Percentiles rank a stretch among this genome's conserved stretches.
Evolutionary conservation across 1,139 yeast genomes (phyloP).

Genomic region (Yamadazyma oceani): DNA sequence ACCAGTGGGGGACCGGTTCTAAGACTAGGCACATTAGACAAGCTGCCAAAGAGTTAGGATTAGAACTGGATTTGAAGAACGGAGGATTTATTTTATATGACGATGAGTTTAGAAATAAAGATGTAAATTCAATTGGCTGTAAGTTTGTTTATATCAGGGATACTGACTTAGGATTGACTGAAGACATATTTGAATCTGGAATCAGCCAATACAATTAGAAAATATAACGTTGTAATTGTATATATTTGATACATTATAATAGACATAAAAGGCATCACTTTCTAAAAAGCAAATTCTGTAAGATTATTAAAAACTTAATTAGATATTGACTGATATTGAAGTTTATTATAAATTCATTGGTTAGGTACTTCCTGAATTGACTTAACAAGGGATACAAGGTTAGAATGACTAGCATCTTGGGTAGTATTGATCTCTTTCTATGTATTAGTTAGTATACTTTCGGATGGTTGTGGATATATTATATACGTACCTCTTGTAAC

Average conservation of each 20-base stretch:
- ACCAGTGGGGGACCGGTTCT: constrained; percentile 70
- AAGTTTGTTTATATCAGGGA: constrained; percentile 53
- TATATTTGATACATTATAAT: too few species aligned
- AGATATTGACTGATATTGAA: constrained; percentile 23
- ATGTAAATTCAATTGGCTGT: constrained; percentile 63
- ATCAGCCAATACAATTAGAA: constrained; percentile 18
- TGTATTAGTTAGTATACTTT: constrained; percentile 28
- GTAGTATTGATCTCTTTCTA: constrained; percentile 51
- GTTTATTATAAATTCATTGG: constrained; percentile 20
- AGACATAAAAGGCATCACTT: too few species aligned
- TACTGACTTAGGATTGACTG: constrained; percentile 50
- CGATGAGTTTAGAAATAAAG: constrained; percentile 66
- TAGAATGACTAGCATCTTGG: constrained; percentile 45
- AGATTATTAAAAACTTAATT: constrained; percentile 7
- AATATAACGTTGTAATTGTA: too few species aligned
- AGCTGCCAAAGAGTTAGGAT: constrained; percentile 41
- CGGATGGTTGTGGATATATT: too few species aligned
- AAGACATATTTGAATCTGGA: constrained; percentile 45
- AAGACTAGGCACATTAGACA: constrained; percentile 58
- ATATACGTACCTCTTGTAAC: constrained; percentile 32
- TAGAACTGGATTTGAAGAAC: constrained; percentile 40
- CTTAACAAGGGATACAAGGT: constrained; percentile 50
- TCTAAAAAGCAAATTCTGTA: constrained; percentile 6
- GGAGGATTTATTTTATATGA: constrained; percentile 64
- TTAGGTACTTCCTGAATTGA: constrained; percentile 36